Percentiles rank a stretch among this genome's conserved stretches.
Conservation (phyloP, 139 green algal genomes). For the Marvania coccoides region DNA sequence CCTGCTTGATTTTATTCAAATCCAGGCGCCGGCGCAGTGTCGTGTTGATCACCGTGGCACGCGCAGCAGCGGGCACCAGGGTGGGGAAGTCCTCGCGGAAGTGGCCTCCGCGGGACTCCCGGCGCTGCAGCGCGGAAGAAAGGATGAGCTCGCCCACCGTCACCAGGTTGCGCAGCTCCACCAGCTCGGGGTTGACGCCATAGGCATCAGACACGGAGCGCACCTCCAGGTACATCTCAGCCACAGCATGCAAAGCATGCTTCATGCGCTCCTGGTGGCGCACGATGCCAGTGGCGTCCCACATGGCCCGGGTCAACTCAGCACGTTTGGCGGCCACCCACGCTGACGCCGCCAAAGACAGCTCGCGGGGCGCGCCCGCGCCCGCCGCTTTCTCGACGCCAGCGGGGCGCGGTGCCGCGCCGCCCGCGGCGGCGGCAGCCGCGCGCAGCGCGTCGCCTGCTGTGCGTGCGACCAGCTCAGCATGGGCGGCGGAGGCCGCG, state of each 20-base stretch:
- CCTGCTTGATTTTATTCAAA: slow-evolving; percentile 11
- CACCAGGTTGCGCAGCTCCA: slow-evolving; percentile 86
- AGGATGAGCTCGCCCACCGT: slow-evolving; percentile 78
- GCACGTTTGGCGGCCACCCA: slow-evolving; percentile 43
- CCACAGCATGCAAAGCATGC: slow-evolving; percentile 35
- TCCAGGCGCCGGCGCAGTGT: slow-evolving; percentile 27
- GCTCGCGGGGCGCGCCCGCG: neutral
- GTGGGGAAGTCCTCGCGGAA: slow-evolving; percentile 66
- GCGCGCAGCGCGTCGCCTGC: slow-evolving; percentile 19
- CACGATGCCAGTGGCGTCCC: slow-evolving; percentile 82
- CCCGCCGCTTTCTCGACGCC: too few relatives aligned
- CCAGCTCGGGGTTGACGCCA: slow-evolving; percentile 50
- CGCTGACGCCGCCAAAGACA: slow-evolving; percentile 9
- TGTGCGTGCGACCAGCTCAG: slow-evolving; percentile 15
- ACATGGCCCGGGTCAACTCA: slow-evolving; percentile 79
- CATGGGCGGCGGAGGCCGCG: slow-evolving; percentile 64
- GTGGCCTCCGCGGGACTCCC: slow-evolving; percentile 80
- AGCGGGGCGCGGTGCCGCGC: neutral
- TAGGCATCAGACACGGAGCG: slow-evolving; percentile 42
- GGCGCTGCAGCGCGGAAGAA: slow-evolving; percentile 66
- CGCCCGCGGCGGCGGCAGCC: slow-evolving; percentile 16
- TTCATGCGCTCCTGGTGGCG: slow-evolving; percentile 55
- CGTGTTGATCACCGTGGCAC: slow-evolving; percentile 47
- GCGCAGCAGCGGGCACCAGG: slow-evolving; percentile 1
- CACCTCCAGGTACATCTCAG: slow-evolving; percentile 50